These are phyloP conservation scores for Zymoseptoria ardabiliae DNA, from an alignment of 2,329 filamentous ascomycete genomes.

Conservation along the genomic window DNA sequence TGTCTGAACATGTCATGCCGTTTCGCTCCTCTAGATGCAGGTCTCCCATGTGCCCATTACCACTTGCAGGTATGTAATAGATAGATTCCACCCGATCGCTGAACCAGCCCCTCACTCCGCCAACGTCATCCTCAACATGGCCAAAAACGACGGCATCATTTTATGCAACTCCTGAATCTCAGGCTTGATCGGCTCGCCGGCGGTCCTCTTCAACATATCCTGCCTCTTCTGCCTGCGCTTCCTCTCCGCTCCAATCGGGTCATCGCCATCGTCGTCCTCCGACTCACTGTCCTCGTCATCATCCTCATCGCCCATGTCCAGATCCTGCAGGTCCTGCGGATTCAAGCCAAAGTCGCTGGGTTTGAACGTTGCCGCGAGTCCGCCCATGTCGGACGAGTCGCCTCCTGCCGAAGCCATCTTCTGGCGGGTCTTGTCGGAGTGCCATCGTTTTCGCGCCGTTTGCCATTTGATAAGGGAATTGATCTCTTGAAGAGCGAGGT, in stretches of 20 bases:
- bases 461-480: conserved; percentile 87
- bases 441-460: conserved; percentile 93
- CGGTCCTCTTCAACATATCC: conserved; percentile 55
- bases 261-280: conserved; percentile 60
- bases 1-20: not conserved
- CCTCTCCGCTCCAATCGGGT: conserved; percentile 82
- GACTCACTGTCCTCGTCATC: conserved; percentile 63
- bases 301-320: conserved; percentile 56
- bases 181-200: conserved; percentile 33
- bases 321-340: conserved; percentile 74
- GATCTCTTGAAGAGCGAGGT: conserved; percentile 70
- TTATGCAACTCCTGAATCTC: conserved; percentile 27
- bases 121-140: conserved; percentile 31
- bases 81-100: not conserved
- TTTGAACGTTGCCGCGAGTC: conserved; percentile 54
- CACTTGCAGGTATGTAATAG: conserved; percentile 3
- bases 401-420: conserved; percentile 90
- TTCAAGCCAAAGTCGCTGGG: conserved; percentile 86
- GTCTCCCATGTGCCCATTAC: not conserved
- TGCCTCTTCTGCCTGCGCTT: conserved; percentile 68
- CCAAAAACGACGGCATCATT: conserved; percentile 30
- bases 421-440: conserved; percentile 92
- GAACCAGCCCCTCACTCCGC: conserved; percentile 17
- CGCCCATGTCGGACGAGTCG: conserved; percentile 42
- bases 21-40: not conserved